Evolutionary conservation across 768 basidiomycete genomes (phyloP), one percentile per base, ranked within the genome.

Genomic region (Clitopilus hobsonii): DNA sequence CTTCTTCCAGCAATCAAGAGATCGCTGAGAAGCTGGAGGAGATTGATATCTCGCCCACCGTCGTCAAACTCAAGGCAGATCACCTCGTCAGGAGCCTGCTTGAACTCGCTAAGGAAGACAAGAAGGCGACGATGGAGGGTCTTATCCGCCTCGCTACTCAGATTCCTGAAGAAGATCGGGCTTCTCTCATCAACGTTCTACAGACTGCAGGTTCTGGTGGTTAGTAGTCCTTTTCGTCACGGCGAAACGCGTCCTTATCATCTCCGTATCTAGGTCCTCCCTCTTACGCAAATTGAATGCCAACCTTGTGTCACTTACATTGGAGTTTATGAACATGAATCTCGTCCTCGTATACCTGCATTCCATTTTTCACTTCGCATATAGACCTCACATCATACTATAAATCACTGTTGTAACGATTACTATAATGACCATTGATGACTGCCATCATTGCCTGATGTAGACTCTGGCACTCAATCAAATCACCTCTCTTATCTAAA

Each of bases 121-220:
- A 85, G 49, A 90, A 89, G 70, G 85, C 84, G 7, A 83, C 88
- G 1, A 68, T 94, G 57, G 84, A 86, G 57, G 85, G 90, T 29
- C 79, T 94, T 55, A 68, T 83, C 50, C 85, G 85, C 49, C 72
- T 94, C 10, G 81, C 86, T n/a, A 86, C 91, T 55, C 78, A 77
- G 30, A 77, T 95, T 56, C 80, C 82, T 0, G 80, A 83, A 22
- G 92, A 92, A 23, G 91, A 94, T 60, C 84, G 82, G 67, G 71
- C 78, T 10, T 70, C 78, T 0, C 64, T 94, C 57, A 76, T 86
- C 30, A 68, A 71, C 38, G 81, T 82, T 32, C 77, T 93, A 51
- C 86, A 88, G 65, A 82, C 71, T 61, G 63, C 78, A 6, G 66
- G 74, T 51, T 80, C 83, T 22, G 75, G 82, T 67, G 85, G 88